phyloP scores from a whole-genome alignment of 345 rosid genomes.

The Corchorus capsularis region DNA sequence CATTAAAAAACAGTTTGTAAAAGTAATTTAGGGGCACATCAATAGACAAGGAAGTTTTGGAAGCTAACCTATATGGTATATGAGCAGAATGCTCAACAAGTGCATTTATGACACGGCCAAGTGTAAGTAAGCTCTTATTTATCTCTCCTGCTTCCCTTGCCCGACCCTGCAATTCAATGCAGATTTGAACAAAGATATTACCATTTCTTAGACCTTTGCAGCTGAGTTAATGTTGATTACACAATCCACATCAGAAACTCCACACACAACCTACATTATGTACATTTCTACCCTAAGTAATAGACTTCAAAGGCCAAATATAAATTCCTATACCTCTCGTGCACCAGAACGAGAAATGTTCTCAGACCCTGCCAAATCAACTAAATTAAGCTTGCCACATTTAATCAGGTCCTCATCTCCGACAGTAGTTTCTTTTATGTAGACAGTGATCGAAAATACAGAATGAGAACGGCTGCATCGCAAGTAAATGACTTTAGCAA shows the following conservation, averaged over 20 bases:
- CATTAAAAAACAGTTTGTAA: neutral
- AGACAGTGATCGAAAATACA: constrained; percentile 77
- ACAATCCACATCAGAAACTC: neutral
- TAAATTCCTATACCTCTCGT: constrained; percentile 69
- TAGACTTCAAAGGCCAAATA: no score
- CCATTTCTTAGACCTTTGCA: neutral
- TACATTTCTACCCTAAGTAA: neutral
- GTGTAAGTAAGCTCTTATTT: constrained; percentile 92
- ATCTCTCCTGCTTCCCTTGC: constrained; percentile 99
- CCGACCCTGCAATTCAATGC: constrained; percentile 55
- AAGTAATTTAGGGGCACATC: constrained; percentile 6
- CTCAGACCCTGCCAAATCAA: constrained; percentile 98
- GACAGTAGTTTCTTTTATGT: constrained; percentile 74
- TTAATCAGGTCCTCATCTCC: constrained; percentile 92
- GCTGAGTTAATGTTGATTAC: neutral
- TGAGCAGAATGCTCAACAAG: constrained; percentile 97
- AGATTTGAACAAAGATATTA: constrained; percentile 14
- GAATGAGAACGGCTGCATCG: constrained; percentile 88
- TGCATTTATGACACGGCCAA: constrained; percentile 96
- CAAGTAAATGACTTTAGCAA: constrained; percentile 19
- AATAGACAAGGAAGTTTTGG: neutral
- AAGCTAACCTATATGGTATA: constrained; percentile 79
- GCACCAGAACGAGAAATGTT: constrained; percentile 89
- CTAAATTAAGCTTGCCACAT: constrained; percentile 97
- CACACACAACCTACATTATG: neutral